Conservation (phyloP, 495 filamentous ascomycete species). For the Apodospora peruviana region DNA sequence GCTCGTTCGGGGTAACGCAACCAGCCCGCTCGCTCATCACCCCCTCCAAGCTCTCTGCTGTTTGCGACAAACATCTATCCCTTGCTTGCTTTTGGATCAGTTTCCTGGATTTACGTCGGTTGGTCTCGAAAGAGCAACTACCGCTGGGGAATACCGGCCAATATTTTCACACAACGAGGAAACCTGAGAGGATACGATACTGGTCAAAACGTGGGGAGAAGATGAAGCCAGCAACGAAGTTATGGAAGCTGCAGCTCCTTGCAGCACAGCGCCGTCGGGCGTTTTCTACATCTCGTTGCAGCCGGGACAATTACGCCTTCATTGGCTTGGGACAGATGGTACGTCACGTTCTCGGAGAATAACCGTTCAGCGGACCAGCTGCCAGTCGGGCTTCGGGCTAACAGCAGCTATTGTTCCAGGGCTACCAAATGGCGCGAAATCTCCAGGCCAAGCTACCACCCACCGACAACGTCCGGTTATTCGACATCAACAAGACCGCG, state of each 20-base stretch:
- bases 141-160: no score
- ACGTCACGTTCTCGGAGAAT: conserved; percentile 27
- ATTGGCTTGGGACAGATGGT: conserved; percentile 88
- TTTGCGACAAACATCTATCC: no score
- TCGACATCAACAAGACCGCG: conserved; percentile 65
- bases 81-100: no score
- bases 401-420: conserved; percentile 30
- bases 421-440: conserved; percentile 86
- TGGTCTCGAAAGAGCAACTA: no score
- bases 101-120: no score
- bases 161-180: no score
- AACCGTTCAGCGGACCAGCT: no score
- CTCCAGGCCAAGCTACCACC: conserved; percentile 69
- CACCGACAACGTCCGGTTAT: conserved; percentile 61
- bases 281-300: conserved; percentile 51
- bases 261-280: conserved; percentile 32
- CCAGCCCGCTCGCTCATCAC: neutral
- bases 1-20: conserved; percentile 3
- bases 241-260: conserved; percentile 21
- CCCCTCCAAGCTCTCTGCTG: neutral
- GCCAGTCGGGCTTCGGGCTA: neutral
- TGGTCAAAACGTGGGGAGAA: no score
- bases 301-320: conserved; percentile 70
- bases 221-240: conserved; percentile 28
- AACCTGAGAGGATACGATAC: no score